Evolutionary conservation across 305 asterid species (phyloP).

Genomic region (Fraxinus paxiana): DNA sequence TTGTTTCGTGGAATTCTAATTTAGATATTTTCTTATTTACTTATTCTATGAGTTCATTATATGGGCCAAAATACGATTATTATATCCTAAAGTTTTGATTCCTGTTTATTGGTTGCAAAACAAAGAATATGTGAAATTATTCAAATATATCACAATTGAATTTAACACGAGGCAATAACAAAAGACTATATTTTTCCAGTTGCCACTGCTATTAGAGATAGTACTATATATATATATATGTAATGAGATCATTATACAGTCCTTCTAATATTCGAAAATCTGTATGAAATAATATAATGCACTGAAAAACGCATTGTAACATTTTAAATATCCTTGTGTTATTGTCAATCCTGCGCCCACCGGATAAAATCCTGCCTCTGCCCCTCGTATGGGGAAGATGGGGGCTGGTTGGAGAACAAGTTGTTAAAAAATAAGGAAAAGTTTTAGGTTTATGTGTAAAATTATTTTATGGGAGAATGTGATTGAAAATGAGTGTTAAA

Average conservation of each 20-base stretch:
- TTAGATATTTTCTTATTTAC: not conserved
- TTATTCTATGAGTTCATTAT: not conserved
- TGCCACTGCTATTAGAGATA: not conserved
- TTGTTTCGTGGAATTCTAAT: not conserved
- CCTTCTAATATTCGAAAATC: no score
- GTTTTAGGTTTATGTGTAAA: no score
- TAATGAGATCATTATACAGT: no score
- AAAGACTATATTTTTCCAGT: not conserved
- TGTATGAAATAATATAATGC: no score
- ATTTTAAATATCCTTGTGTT: not conserved
- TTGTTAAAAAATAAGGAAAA: no score
- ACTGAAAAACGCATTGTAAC: no score
- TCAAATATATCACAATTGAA: not conserved
- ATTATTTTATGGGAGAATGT: no score
- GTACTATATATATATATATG: no score
- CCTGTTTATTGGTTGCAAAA: not conserved
- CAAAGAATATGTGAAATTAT: not conserved
- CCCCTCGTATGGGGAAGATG: not conserved
- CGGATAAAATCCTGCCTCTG: not conserved
- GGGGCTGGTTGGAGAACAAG: not conserved
- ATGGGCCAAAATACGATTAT: not conserved
- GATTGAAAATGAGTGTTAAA: no score
- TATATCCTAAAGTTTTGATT: not conserved
- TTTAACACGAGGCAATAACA: not conserved
- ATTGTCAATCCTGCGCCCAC: not conserved